Evolutionary conservation across 164 flowering plant genomes (phyloP), one percentile per base, ranked within the genome.

Genomic region (Saururus chinensis): DNA sequence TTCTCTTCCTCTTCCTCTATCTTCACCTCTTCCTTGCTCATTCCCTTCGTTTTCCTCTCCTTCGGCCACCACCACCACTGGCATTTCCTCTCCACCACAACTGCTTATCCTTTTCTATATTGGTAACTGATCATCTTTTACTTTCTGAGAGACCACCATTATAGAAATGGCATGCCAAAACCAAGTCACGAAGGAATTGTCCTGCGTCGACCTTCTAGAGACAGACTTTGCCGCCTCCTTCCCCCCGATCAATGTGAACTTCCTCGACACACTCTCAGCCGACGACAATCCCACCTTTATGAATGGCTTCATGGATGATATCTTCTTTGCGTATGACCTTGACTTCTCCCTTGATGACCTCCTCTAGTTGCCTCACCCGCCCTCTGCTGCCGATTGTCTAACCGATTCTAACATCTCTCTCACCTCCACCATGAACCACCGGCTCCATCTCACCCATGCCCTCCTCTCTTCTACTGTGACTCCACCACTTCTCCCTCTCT

Each of bases 211-310:
- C 19, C 57, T 49, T 4, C 41, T 54, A 22, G 61, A 52, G 48
- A 41, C 60, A 53, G 52, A 71, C 26, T 17, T 52, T 8, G 16
- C 56, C 19, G 5, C 61, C 1, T 63, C 78, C 0, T 66, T 81
- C 17, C 85, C 84, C 5, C 80, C 84, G 13, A 75, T 82, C 48
- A 85, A 87, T 11, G 61, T 24, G 9, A 60, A 56, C 10, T 20
- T 77, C 53, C 37, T 74, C 23, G 70, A 55, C 8, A 60, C 55
- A 4, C n/a, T 77, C 51, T 26, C 76, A 26, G 26, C 68, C 9
- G 57, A 51, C 1, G 77, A 71, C 16, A 56, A 60, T 25, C 63
- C 69, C 60, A 10, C 56, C 53, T 48, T 67, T 51, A 77, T n/a
- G n/a, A n/a, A n/a, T n/a, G 79, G 83, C 35, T 35, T 80, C 41